Evolutionary conservation across 2,329 filamentous ascomycete species (phyloP), one percentile per base, ranked within the genome.

Genomic region (Macroventuria anomochaeta): DNA sequence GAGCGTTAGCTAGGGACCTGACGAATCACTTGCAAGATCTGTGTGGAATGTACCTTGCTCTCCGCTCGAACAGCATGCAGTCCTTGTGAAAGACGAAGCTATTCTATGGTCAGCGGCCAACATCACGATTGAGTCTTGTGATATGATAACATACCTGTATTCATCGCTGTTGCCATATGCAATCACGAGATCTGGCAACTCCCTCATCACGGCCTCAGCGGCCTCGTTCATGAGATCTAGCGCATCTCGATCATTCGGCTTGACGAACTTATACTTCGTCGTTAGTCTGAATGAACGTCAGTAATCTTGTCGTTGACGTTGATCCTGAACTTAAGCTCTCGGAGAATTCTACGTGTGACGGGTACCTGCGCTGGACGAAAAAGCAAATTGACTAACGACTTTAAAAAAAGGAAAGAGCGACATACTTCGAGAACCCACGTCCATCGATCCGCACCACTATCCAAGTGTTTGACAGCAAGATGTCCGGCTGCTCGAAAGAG

Each of bases 91-190:
- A 91, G 33, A 96, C 87, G 66, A 96, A 97, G 74, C 91, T 95
- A 57, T 91, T 54, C 5, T 26, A 26, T 33, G 7, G 18, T 55
- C 21, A 55, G 36, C 7, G 3, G 2, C 10, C 2, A 11, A 1
- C 4, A 3, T 10, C 23, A 21, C 5, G 5, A 15, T 11, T 4
- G 12, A 12, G 17, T 32, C 15, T 2, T 17, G 31, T n/a, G 21
- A 18, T 11, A n/a, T 26, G 3, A 4, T 15, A n/a, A 69, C 68
- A 46, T 77, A 88, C 85, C 87, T 95, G 74, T 89, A 97, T 73
- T 99, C 95, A 70, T 99, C 95, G 74, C 92, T 97, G 62, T 96
- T 87, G 1, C 95, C 95, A 66, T 97, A 99, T 0, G 89, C 93
- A 57, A 97, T 84, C 6, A 88, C 86, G 60, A 97, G 86, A 67